Conservation (phyloP, 164 flowering plant genomes). For the Magnolia sinica region DNA sequence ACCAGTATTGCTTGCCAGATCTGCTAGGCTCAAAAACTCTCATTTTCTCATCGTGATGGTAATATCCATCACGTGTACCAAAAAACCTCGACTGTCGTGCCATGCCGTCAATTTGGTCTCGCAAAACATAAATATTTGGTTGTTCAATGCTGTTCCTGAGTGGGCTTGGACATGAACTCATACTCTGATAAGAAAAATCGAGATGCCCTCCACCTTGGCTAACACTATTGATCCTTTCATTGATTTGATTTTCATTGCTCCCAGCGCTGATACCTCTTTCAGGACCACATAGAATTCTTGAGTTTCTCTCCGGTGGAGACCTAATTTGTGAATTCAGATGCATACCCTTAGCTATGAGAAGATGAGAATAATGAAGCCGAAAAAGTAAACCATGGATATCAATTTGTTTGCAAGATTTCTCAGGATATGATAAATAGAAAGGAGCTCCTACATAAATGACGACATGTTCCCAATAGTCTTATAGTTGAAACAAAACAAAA, state of each 20-base stretch:
- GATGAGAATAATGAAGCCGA: background rate
- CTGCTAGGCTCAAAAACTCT: background rate
- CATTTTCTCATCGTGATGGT: background rate
- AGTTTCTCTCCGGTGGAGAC: background rate
- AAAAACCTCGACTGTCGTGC: background rate
- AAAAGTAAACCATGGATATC: background rate
- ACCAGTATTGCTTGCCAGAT: background rate
- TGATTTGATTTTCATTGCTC: background rate
- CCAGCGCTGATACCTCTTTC: background rate
- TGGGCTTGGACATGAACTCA: conserved; percentile 10
- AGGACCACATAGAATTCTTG: background rate
- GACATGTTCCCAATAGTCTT: background rate
- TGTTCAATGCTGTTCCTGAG: background rate
- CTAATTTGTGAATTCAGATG: background rate
- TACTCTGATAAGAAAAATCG: conserved; percentile 7
- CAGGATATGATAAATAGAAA: background rate
- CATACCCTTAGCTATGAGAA: background rate
- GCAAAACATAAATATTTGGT: background rate
- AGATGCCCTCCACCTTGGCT: background rate
- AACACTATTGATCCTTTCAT: background rate
- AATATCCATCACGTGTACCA: background rate
- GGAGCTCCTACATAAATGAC: background rate
- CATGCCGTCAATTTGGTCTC: conserved; percentile 3
- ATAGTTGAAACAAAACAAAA: too few species aligned
- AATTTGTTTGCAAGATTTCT: background rate